These are phyloP conservation scores for Penicillium corylophilum DNA, from an alignment of 2,329 filamentous ascomycete species.

Conservation along the genomic window DNA sequence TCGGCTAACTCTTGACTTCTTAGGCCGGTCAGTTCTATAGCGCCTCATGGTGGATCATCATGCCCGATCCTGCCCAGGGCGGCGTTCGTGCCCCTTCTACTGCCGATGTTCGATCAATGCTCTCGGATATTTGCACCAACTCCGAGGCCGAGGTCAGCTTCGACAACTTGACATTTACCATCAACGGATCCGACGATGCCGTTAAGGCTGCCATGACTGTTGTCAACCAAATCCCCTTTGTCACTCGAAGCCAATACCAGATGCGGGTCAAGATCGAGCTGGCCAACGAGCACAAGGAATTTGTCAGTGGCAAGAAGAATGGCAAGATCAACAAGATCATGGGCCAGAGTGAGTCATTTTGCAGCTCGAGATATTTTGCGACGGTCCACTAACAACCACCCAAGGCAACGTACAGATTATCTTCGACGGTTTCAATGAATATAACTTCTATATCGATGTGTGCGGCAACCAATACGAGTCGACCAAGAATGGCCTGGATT, in stretches of 20 bases:
- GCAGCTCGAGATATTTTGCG: background rate
- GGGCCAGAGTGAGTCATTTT: constrained; percentile 75
- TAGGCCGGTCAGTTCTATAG: constrained; percentile 97
- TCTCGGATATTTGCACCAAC: constrained; percentile 93
- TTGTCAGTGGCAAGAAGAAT: constrained; percentile 99
- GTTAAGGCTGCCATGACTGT: constrained; percentile 95
- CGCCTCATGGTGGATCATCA: constrained; percentile 90
- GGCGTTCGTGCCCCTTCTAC: constrained; percentile 60
- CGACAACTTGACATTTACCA: constrained; percentile 88
- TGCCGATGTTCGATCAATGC: constrained; percentile 79
- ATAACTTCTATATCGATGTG: constrained; percentile 99
- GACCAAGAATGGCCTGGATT: constrained; percentile 84
- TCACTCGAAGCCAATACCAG: constrained; percentile 82
- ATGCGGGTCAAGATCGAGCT: constrained; percentile 98
- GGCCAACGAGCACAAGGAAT: constrained; percentile 98
- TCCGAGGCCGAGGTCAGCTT: constrained; percentile 94
- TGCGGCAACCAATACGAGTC: constrained; percentile 89
- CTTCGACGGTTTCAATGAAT: constrained; percentile 98
- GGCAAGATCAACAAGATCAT: constrained; percentile 99
- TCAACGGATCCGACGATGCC: constrained; percentile 93
- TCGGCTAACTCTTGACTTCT: background rate
- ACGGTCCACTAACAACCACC: background rate
- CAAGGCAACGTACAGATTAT: constrained; percentile 93
- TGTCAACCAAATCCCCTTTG: constrained; percentile 86
- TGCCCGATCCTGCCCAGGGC: constrained; percentile 64